Conservation (phyloP, 2,329 filamentous ascomycete genomes). For the Cladosporium sp. region DNA sequence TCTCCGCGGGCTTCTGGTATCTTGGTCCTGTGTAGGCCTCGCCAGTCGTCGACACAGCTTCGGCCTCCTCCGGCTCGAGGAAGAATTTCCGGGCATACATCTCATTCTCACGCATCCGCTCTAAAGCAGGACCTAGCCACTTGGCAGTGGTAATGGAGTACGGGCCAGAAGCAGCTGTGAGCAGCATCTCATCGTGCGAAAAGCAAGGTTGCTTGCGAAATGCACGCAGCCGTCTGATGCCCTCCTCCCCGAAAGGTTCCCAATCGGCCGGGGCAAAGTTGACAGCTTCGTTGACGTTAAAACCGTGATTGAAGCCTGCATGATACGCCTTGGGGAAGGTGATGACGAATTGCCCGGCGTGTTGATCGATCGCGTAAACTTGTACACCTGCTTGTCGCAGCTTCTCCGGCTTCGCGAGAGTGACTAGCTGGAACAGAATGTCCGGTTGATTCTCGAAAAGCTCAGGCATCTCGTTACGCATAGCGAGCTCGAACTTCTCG, state of each 20-base stretch:
- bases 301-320: conserved; percentile 94
- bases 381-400: conserved; percentile 86
- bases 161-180: conserved; percentile 78
- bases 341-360: conserved; percentile 91
- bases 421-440: conserved; percentile 94
- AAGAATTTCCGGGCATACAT: conserved; percentile 62
- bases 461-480: conserved; percentile 91
- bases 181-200: conserved; percentile 88
- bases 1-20: conserved; percentile 51
- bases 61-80: conserved; percentile 42
- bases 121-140: conserved; percentile 85
- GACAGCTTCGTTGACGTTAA: conserved; percentile 98
- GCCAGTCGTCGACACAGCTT: conserved; percentile 38
- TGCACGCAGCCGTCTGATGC: conserved; percentile 76
- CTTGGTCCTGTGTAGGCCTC: conserved; percentile 27
- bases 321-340: conserved; percentile 97
- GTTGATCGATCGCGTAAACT: conserved; percentile 91
- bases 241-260: conserved; percentile 84
- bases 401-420: conserved; percentile 85
- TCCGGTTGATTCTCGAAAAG: conserved; percentile 96
- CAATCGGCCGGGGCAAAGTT: conserved; percentile 95
- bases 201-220: conserved; percentile 94
- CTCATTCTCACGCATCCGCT: conserved; percentile 72
- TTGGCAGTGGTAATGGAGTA: conserved; percentile 83
- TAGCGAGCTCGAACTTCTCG: conserved; percentile 89